Conservation (phyloP, 139 green algal genomes). For the Chlamydomonas asymmetrica region DNA sequence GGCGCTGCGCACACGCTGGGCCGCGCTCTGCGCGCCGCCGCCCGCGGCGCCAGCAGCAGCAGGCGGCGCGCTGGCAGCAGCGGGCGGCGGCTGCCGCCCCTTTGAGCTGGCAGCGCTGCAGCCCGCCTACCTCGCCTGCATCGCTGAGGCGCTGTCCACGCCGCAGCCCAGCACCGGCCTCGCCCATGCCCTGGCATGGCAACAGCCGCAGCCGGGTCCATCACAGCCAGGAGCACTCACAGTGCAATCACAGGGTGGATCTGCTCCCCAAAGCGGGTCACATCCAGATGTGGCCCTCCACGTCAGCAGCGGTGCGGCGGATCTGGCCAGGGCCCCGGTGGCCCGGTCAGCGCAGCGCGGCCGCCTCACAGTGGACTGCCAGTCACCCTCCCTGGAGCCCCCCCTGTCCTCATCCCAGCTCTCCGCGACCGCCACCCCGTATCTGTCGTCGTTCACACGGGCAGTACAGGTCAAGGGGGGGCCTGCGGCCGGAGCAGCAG, state of each 20-base stretch:
- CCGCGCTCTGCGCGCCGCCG: neutral
- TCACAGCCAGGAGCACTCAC: too few relatives aligned
- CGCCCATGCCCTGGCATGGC: slow-evolving; percentile 14
- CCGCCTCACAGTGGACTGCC: too few relatives aligned
- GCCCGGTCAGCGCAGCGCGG: neutral
- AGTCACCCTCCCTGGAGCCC: too few relatives aligned
- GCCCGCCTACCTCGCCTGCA: slow-evolving; percentile 40
- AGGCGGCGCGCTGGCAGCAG: neutral
- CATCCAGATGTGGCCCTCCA: too few relatives aligned
- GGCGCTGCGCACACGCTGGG: slow-evolving; percentile 23
- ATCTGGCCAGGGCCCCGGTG: slow-evolving; percentile 11
- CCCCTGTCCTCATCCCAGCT: too few relatives aligned
- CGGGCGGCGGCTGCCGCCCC: neutral
- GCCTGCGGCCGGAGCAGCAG: too few relatives aligned
- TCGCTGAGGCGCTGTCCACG: slow-evolving; percentile 55
- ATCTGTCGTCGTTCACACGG: too few relatives aligned
- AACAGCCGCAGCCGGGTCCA: slow-evolving; percentile 18
- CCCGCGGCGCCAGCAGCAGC: neutral
- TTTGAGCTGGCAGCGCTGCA: slow-evolving; percentile 17
- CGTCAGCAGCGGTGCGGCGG: neutral
- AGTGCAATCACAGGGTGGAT: too few relatives aligned
- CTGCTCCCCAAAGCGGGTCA: too few relatives aligned
- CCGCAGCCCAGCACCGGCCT: slow-evolving; percentile 41
- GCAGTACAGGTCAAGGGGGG: too few relatives aligned
- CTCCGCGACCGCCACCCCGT: too few relatives aligned